A percentile compares a stretch with the other conserved stretches of the same genome.
These are phyloP conservation scores for Eucalyptus decipiens DNA, from an alignment of 345 rosid genomes.

Conservation along the genomic window DNA sequence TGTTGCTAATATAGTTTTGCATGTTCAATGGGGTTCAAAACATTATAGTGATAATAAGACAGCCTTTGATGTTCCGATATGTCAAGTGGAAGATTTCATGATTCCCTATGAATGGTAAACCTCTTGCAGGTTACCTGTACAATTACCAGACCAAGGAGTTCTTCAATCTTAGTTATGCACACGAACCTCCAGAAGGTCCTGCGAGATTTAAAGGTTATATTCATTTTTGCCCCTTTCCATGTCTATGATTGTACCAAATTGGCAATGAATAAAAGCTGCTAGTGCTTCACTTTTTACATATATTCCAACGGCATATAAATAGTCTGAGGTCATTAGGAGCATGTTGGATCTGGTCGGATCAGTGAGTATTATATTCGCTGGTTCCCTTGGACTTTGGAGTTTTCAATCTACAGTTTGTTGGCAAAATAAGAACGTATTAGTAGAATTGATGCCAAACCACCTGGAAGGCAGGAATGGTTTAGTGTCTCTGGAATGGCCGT, in stretches of 20 bases:
- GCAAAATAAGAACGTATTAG: background rate
- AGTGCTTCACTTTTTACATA: background rate
- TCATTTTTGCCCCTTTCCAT: background rate
- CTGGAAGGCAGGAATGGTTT: background rate
- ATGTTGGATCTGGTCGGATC: background rate
- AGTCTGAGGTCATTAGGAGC: background rate
- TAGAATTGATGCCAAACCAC: background rate
- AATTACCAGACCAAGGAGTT: conserved; percentile 86
- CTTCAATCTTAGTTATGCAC: conserved; percentile 90
- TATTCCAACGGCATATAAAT: background rate
- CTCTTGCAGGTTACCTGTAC: conserved; percentile 67
- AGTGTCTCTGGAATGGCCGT: background rate
- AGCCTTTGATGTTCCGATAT: background rate
- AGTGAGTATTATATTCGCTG: background rate
- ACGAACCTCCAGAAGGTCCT: conserved; percentile 67
- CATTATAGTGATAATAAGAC: background rate
- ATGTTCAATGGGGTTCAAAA: background rate
- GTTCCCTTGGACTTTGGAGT: background rate
- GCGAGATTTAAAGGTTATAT: conserved; percentile 85
- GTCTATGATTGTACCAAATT: background rate
- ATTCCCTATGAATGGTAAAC: background rate
- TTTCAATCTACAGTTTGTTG: background rate
- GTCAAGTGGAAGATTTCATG: background rate
- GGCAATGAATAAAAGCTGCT: background rate
- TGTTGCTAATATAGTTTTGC: background rate